Percentiles rank a stretch among this genome's conserved stretches.
phyloP scores from a whole-genome alignment of 257 asterid species.

The Solanum chilense region DNA sequence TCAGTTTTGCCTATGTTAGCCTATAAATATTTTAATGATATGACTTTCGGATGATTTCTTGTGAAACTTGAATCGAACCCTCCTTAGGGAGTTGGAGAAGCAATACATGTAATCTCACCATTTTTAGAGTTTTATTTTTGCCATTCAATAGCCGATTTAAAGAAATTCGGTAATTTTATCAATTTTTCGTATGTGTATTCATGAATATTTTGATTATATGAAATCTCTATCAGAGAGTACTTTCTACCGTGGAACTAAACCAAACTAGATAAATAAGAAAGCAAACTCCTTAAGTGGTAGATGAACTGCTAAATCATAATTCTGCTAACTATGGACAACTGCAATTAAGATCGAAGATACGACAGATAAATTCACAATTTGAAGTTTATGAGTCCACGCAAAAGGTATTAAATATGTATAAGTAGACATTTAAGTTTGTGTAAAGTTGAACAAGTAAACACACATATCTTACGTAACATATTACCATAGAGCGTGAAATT shows the following conservation, averaged over 20 bases:
- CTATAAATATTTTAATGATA: too few species aligned
- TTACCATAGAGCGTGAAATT: not conserved
- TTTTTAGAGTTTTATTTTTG: too few species aligned
- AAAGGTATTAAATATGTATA: not conserved
- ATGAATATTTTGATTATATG: too few species aligned
- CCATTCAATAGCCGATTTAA: fast-evolving
- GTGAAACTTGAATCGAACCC: fast-evolving
- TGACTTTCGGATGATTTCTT: too few species aligned
- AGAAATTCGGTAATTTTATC: too few species aligned
- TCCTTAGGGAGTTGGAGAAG: not conserved
- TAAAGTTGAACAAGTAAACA: too few species aligned
- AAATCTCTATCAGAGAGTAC: too few species aligned
- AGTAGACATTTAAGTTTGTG: too few species aligned
- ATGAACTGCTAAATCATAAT: not conserved
- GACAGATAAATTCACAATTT: not conserved
- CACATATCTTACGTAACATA: fast-evolving
- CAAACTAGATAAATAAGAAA: too few species aligned
- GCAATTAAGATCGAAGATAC: not conserved
- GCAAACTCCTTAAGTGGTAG: too few species aligned
- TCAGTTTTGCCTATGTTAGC: too few species aligned
- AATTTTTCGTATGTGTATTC: fast-evolving
- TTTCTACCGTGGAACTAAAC: not conserved
- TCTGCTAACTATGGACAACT: not conserved
- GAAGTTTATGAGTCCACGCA: not conserved
- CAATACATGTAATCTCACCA: too few species aligned